Base-by-base conservation (phyloP, 352 stramenopile genomes). In the Plasmopara halstedii region DNA sequence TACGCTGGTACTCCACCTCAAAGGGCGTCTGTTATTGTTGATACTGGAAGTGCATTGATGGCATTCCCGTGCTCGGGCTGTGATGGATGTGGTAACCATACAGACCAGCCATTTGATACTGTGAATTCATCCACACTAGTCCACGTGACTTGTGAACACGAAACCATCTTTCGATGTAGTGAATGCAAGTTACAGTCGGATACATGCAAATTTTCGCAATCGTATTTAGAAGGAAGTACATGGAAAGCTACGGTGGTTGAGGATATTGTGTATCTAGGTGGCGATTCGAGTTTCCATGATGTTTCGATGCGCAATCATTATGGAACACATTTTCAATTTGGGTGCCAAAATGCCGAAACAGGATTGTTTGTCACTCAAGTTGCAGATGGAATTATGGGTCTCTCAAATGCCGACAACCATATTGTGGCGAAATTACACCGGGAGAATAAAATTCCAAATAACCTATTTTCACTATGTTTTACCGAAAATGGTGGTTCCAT, bases 211-310 rank as follows among this genome's bases (percentile, higher is more conserved):
- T 83, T 88, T 61, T 84, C 70, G 3, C 57, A 92, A 72, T 71
- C 74, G 34, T 94, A 94, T 50, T 82, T 87, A 59, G 82, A 94
- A 64, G 82, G 82, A 18, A 94, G 82, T 51, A 90, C 65, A 49
- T 94, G 82, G 82, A 64, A 85, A 9, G 82, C 79, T 8, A 70
- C 73, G 0, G 73, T 91, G 11, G 77, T 94, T 13, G 77, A 89
- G 29, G 82, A 94, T 46, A 50, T 85, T 7, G 81, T 93, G 37
- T 92, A 73, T 31, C 54, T 90, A 13, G 78, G 81, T n/a, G 78
- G 72, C 19, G 71, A 73, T 8, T 44, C 61, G 22, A 85, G 73
- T 33, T 70, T 70, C 26, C 31, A 60, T 8, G 64, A 88, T 34
- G 55, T 46, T 0, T 42, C 43, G 0, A 73, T 85, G 70, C 72